Evolutionary conservation across 1,284 basidiomycete species (phyloP).

Genomic region (Boletus sp.): DNA sequence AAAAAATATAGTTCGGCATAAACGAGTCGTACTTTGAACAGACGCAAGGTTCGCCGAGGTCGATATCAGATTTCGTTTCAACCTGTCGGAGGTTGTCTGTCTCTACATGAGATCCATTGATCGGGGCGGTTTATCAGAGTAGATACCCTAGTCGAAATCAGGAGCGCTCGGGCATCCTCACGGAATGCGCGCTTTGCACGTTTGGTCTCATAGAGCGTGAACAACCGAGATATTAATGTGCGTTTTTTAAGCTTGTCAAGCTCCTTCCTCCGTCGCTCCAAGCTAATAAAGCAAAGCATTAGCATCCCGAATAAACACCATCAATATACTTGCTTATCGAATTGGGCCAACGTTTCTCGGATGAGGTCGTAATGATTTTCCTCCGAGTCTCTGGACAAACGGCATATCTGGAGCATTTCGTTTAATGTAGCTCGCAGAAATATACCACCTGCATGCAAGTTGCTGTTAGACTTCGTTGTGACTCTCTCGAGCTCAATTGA

Average conservation of each 20-base stretch:
- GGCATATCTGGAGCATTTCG: conserved; percentile 13
- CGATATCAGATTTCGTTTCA: conserved; percentile 17
- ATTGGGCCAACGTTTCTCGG: conserved; percentile 9
- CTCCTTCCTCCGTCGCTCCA: neutral
- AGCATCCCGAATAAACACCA: neutral
- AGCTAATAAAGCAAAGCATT: conserved; percentile 7
- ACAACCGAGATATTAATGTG: conserved; percentile 4
- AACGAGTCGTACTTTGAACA: conserved; percentile 12
- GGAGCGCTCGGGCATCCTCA: conserved; percentile 3
- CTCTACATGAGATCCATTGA: neutral
- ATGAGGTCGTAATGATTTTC: conserved; percentile 1
- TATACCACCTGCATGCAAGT: conserved; percentile 11
- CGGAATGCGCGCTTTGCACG: conserved; percentile 8
- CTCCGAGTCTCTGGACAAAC: neutral
- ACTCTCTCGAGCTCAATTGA: neutral
- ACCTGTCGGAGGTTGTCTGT: conserved; percentile 19
- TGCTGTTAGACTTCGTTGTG: neutral
- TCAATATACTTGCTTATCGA: conserved; percentile 12
- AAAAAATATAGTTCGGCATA: neutral
- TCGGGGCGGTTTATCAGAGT: neutral
- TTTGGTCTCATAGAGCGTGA: neutral
- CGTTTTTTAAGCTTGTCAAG: conserved; percentile 14
- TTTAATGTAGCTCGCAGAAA: conserved; percentile 15
- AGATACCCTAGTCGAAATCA: conserved; percentile 9
- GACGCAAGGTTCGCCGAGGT: neutral